Evolutionary conservation across 2,329 filamentous ascomycete genomes (phyloP).

Genomic region (Fusarium odoratissimum): DNA sequence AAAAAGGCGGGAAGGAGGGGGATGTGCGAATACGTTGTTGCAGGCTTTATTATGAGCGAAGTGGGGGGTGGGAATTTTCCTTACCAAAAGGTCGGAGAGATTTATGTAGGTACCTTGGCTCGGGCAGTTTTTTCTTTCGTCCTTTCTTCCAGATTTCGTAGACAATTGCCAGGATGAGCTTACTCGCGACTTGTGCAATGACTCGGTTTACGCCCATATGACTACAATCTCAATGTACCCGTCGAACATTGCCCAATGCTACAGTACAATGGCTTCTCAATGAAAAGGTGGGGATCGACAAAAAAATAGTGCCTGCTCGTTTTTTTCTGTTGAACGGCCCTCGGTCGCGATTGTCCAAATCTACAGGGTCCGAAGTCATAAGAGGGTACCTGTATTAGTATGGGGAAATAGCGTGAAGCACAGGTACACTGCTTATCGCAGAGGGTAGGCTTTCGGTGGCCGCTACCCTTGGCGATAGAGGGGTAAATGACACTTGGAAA

Average conservation of each 20-base stretch:
- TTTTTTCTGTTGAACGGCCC: constrained; percentile 35
- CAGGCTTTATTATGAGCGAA: constrained; percentile 38
- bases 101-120: neutral
- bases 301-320: constrained; percentile 11
- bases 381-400: constrained; percentile 25
- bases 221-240: constrained; percentile 9
- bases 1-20: constrained; percentile 46
- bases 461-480: constrained; percentile 32
- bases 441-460: constrained; percentile 32
- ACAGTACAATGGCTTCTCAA: constrained; percentile 13
- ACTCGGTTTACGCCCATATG: neutral
- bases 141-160: neutral
- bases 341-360: constrained; percentile 31
- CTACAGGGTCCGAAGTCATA: constrained; percentile 27
- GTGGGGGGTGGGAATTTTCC: constrained; percentile 41
- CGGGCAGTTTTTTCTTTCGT: constrained; percentile 7
- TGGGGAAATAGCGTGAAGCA: neutral
- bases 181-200: constrained; percentile 21
- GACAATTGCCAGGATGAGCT: neutral
- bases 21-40: constrained; percentile 47
- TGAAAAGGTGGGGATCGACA: constrained; percentile 13
- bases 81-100: constrained; percentile 20
- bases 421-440: constrained; percentile 37
- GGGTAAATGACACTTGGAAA: constrained; percentile 38
- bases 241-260: constrained; percentile 18